Evolutionary conservation across 345 rosid species (phyloP).

Genomic region (Streptanthus diversifolius): DNA sequence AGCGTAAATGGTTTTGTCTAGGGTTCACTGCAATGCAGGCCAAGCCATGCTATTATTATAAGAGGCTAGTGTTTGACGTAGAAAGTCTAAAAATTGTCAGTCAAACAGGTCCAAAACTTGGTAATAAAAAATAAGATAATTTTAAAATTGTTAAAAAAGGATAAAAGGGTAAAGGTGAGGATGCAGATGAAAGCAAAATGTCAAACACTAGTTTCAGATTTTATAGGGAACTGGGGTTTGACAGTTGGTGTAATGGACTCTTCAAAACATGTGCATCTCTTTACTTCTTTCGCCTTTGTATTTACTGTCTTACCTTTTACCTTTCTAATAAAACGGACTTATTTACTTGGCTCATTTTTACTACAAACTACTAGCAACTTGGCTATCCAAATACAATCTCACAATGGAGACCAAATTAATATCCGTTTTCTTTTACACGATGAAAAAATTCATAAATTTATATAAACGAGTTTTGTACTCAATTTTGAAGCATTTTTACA

Average conservation of each 20-base stretch:
- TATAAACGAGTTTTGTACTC: not conserved
- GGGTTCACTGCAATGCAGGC: conserved; percentile 18
- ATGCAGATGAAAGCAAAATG: conserved; percentile 60
- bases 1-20: conserved; percentile 22
- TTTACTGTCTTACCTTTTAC: conserved; percentile 22
- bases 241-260: conserved; percentile 37
- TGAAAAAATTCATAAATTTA: not conserved
- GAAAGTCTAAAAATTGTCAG: conserved; percentile 36
- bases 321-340: not conserved
- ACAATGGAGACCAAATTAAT: no score
- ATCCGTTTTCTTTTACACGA: no score
- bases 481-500: not conserved
- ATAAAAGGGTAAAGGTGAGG: conserved; percentile 21
- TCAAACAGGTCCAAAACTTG: conserved; percentile 30
- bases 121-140: not conserved
- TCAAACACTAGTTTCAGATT: conserved; percentile 68
- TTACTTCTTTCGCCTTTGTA: conserved; percentile 24
- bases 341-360: not conserved
- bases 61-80: conserved; percentile 18
- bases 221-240: conserved; percentile 52
- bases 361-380: not conserved
- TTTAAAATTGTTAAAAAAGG: not conserved
- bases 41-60: conserved; percentile 29
- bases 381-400: not conserved
- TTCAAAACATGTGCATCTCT: conserved; percentile 31